phyloP scores from a whole-genome alignment of 1,139 yeast species.

The Tardiomyces depauwii region DNA sequence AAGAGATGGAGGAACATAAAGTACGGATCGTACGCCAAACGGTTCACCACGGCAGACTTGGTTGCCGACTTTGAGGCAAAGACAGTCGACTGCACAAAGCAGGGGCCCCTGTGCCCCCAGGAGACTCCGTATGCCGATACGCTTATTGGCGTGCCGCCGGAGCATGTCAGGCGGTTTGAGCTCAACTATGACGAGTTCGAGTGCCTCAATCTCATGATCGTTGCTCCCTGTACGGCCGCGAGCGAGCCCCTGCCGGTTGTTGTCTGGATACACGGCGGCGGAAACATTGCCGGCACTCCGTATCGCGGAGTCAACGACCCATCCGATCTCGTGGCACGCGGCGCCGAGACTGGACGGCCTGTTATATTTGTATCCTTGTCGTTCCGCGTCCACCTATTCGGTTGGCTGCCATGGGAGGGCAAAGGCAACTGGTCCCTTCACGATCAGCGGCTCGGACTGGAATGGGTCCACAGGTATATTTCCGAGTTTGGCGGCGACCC shows the following conservation, averaged over 20 bases:
- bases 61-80: background rate
- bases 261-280: constrained; percentile 25
- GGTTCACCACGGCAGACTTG: background rate
- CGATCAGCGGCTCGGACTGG: constrained; percentile 28
- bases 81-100: constrained; percentile 10
- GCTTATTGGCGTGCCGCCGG: constrained; percentile 13
- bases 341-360: constrained; percentile 14
- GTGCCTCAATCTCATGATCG: constrained; percentile 14
- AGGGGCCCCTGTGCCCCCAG: constrained; percentile 20
- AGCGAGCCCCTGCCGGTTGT: constrained; percentile 16
- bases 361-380: constrained; percentile 29
- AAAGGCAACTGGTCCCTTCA: constrained; percentile 30
- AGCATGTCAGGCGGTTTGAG: constrained; percentile 9
- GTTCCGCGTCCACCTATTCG: constrained; percentile 31
- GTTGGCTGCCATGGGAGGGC: constrained; percentile 26
- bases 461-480: constrained; percentile 27
- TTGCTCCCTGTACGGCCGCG: constrained; percentile 6
- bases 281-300: constrained; percentile 22
- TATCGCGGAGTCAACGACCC: constrained; percentile 19
- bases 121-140: constrained; percentile 15
- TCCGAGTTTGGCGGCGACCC: constrained; percentile 27
- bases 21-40: background rate
- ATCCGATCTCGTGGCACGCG: constrained; percentile 3
- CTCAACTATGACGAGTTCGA: constrained; percentile 15
- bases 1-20: background rate